Conservation (phyloP, 768 basidiomycete genomes). For the Paxillus rubicundulus region DNA sequence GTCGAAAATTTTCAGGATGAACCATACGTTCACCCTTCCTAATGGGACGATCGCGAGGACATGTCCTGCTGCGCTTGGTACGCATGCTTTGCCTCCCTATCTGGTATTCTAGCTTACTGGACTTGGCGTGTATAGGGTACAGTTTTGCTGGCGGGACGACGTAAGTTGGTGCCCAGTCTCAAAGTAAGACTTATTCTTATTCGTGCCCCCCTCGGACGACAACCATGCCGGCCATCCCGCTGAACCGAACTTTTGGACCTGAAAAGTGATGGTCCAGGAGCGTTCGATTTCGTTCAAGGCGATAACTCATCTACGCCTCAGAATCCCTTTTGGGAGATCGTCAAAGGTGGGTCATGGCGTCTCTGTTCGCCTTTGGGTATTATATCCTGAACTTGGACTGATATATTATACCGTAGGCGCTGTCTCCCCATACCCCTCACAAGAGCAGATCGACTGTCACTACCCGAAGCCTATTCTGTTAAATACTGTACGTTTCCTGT, state of each 20-base stretch:
- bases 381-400: neutral
- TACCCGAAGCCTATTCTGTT: constrained; percentile 76
- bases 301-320: constrained; percentile 57
- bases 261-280: constrained; percentile 65
- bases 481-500: constrained; percentile 47
- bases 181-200: no score
- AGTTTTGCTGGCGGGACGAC: constrained; percentile 81
- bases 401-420: constrained; percentile 13
- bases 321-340: constrained; percentile 81
- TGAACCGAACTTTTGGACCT: neutral
- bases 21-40: constrained; percentile 57
- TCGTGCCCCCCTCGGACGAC: no score
- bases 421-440: constrained; percentile 62
- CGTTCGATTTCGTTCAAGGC: constrained; percentile 76
- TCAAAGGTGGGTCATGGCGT: constrained; percentile 48
- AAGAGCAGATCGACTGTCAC: constrained; percentile 67
- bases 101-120: neutral
- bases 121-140: constrained; percentile 47
- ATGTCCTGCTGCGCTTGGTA: constrained; percentile 78
- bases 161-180: constrained; percentile 39
- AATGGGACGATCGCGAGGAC: constrained; percentile 69
- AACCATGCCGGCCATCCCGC: no score
- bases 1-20: constrained; percentile 43
- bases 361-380: neutral
- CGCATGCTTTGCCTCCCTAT: constrained; percentile 15